A percentile compares a stretch with the other conserved stretches of the same genome.
Conservation (phyloP, 495 filamentous ascomycete genomes). For the Niebla homalea region DNA sequence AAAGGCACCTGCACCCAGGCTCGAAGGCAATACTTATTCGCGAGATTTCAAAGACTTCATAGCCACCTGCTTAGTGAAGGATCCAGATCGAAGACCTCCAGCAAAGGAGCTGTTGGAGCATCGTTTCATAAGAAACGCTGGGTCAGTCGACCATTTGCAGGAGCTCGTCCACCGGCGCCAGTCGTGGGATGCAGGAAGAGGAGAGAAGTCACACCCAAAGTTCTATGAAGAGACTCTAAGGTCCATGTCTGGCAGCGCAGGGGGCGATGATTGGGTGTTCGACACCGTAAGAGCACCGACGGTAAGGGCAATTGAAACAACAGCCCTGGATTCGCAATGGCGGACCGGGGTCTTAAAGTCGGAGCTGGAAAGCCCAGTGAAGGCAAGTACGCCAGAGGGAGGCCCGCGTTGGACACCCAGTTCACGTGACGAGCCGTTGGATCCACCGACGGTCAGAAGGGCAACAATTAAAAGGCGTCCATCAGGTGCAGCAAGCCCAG, state of each 20-base stretch:
- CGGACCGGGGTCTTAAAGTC: constrained; percentile 10
- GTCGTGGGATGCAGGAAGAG: constrained; percentile 56
- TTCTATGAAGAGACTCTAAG: constrained; percentile 87
- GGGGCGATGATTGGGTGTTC: constrained; percentile 92
- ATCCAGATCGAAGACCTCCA: constrained; percentile 68
- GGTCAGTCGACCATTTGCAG: constrained; percentile 69
- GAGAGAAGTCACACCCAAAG: constrained; percentile 46
- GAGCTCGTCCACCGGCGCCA: constrained; percentile 80
- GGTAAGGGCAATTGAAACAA: constrained; percentile 30
- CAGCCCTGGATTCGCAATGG: constrained; percentile 22
- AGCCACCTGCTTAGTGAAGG: constrained; percentile 76
- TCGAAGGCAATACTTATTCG: constrained; percentile 77
- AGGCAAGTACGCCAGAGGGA: constrained; percentile 29
- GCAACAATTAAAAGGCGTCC: constrained; percentile 38
- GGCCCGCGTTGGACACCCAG: constrained; percentile 29
- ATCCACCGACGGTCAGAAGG: constrained; percentile 36
- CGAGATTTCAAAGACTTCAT: constrained; percentile 91
- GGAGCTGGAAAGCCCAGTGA: constrained; percentile 9
- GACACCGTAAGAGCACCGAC: constrained; percentile 71
- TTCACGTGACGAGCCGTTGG: constrained; percentile 27
- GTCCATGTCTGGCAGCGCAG: constrained; percentile 51
- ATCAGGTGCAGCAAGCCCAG: constrained; percentile 25
- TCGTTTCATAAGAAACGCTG: constrained; percentile 73
- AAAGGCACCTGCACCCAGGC: constrained; percentile 70
- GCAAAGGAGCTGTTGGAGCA: constrained; percentile 86